Evolutionary conservation across 169 alveolate species (phyloP).

Genomic region (Amoebophrya sp.): DNA sequence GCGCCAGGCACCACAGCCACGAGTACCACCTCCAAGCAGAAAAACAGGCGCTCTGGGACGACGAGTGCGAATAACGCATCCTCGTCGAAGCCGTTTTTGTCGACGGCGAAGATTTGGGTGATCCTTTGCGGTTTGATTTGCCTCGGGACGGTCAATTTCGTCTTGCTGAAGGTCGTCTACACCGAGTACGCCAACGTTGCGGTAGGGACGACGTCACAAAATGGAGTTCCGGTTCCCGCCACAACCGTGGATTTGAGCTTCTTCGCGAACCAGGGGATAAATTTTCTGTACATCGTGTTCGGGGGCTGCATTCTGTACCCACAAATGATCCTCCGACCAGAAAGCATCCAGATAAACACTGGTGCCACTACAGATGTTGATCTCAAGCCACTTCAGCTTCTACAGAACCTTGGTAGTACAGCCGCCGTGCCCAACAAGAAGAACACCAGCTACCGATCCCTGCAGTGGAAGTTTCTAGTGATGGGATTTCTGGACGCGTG

Average conservation of each 20-base stretch:
- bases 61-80: too few relatives aligned
- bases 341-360: neutral
- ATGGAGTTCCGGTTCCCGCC: neutral
- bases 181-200: neutral
- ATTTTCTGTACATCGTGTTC: neutral
- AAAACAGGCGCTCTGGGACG: too few relatives aligned
- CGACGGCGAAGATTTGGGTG: too few relatives aligned
- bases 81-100: too few relatives aligned
- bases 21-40: too few relatives aligned
- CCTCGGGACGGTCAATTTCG: neutral
- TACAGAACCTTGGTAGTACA: neutral
- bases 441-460: too few relatives aligned
- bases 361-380: neutral
- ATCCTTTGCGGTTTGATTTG: neutral
- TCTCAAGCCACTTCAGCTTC: neutral
- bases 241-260: neutral
- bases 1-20: too few relatives aligned
- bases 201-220: neutral
- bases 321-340: neutral
- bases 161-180: neutral
- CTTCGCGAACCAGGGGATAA: neutral
- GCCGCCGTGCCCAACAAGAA: neutral
- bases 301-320: neutral
- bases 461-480: neutral
- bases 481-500: neutral